Percentiles rank a stretch among this genome's conserved stretches.
Conservation (phyloP, 345 rosid genomes). For the Laguncularia racemosa region DNA sequence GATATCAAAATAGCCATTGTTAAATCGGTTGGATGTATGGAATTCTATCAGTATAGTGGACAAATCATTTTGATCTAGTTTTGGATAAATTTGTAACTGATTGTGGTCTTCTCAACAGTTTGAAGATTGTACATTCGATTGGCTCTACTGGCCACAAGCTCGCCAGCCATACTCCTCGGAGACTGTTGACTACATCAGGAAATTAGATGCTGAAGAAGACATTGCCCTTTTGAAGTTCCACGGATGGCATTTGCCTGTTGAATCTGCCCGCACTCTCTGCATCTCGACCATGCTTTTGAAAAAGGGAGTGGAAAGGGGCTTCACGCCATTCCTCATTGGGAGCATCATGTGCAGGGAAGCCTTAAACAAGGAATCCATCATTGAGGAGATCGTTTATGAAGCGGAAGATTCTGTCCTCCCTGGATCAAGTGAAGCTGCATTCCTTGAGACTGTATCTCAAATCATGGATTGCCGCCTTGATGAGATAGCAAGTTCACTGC, state of each 20-base stretch:
- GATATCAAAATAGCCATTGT: no score
- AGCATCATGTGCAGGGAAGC: slow-evolving; percentile 16
- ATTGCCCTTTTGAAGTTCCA: slow-evolving; percentile 12
- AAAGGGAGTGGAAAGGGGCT: slow-evolving; percentile 9
- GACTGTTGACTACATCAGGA: slow-evolving; percentile 8
- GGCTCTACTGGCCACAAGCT: slow-evolving; percentile 15
- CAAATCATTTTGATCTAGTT: no score
- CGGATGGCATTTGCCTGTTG: slow-evolving; percentile 10
- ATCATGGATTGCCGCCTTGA: slow-evolving; percentile 5
- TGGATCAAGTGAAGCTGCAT: slow-evolving; percentile 7
- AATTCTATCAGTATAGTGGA: no score
- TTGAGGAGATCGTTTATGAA: slow-evolving; percentile 10
- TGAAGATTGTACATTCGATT: slow-evolving; percentile 10
- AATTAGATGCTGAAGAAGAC: slow-evolving; percentile 11
- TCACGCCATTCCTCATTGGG: slow-evolving; percentile 10
- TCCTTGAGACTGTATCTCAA: slow-evolving; percentile 9
- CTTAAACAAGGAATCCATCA: slow-evolving; percentile 10
- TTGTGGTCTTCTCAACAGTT: slow-evolving; percentile 1
- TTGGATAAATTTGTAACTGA: no score
- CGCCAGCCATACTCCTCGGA: slow-evolving; percentile 7
- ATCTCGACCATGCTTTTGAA: slow-evolving; percentile 16
- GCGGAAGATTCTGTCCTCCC: slow-evolving; percentile 9
- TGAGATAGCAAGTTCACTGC: slow-evolving; percentile 5
- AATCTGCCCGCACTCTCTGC: slow-evolving; percentile 9
- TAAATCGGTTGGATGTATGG: no score